Percentiles rank a stretch among this genome's conserved stretches.
Evolutionary conservation across 2,329 filamentous ascomycete species (phyloP).

Genomic region (Xylariaceae sp.): DNA sequence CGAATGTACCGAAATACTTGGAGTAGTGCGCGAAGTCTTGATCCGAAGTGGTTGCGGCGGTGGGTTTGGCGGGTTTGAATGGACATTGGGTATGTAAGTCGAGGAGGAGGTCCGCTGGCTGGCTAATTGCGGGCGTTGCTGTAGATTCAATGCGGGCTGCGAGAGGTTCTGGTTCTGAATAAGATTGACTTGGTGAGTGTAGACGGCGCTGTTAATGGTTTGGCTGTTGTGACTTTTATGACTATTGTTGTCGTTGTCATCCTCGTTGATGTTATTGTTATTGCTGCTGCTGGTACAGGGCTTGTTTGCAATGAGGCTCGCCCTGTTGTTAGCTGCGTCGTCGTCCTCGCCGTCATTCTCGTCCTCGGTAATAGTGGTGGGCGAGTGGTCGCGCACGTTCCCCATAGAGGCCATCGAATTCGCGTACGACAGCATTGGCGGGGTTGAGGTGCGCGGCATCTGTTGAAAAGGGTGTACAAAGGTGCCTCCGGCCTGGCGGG

Average conservation of each 20-base stretch:
- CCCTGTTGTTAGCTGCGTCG: conserved; percentile 2
- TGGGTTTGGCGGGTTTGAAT: conserved; percentile 11
- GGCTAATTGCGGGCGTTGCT: conserved; percentile 36
- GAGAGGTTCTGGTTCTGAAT: conserved; percentile 27
- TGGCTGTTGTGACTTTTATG: conserved; percentile 16
- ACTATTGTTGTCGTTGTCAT: neutral
- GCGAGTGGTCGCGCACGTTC: conserved; percentile 47
- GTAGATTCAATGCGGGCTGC: conserved; percentile 30
- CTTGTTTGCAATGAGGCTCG: conserved; percentile 6
- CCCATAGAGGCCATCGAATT: conserved; percentile 50
- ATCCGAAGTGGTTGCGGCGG: conserved; percentile 32
- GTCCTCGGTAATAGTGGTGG: conserved; percentile 51
- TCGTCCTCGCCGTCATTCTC: conserved; percentile 36
- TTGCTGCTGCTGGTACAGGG: conserved; percentile 5
- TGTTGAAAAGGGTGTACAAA: conserved; percentile 63
- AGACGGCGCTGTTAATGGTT: conserved; percentile 15
- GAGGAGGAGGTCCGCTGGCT: conserved; percentile 39
- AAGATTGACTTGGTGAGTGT: conserved; percentile 27
- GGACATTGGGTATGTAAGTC: conserved; percentile 34
- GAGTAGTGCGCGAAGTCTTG: conserved; percentile 35
- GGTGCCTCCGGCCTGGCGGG: conserved; percentile 38
- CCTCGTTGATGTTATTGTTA: neutral
- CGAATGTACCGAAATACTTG: conserved; percentile 29
- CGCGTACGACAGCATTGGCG: conserved; percentile 54
- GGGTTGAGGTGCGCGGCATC: conserved; percentile 55